Evolutionary conservation across 768 basidiomycete species (phyloP).

Genomic region (Lentinula aciculospora): DNA sequence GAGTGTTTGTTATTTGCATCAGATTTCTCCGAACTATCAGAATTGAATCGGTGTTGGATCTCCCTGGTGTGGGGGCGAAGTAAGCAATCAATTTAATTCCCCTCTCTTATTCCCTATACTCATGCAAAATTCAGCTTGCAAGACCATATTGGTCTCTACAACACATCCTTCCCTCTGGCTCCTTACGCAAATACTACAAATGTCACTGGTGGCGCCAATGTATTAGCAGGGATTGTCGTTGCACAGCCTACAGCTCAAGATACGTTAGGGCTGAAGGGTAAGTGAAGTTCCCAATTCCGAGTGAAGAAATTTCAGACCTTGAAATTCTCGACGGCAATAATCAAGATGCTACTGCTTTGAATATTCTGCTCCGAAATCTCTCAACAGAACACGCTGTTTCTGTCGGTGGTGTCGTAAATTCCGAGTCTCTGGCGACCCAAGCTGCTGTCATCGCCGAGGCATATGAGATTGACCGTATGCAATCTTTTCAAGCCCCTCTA

Average conservation of each 20-base stretch:
- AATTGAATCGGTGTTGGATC: constrained; percentile 12
- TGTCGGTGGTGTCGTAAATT: constrained; percentile 10
- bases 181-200: constrained; percentile 11
- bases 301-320: too few species aligned
- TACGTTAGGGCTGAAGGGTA: constrained; percentile 11
- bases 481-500: not conserved
- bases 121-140: constrained; percentile 9
- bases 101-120: not conserved
- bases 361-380: not conserved
- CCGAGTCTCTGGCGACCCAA: constrained; percentile 5
- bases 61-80: constrained; percentile 16
- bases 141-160: constrained; percentile 10
- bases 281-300: not conserved
- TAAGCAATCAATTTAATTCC: not conserved
- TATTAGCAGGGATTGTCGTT: constrained; percentile 9
- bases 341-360: not conserved
- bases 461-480: constrained; percentile 12
- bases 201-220: not conserved
- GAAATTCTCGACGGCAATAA: too few species aligned
- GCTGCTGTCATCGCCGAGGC: constrained; percentile 10
- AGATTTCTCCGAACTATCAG: constrained; percentile 9
- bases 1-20: not conserved
- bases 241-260: constrained; percentile 9
- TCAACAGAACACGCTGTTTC: constrained; percentile 10
- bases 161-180: constrained; percentile 11